Base-by-base conservation (phyloP, 2,329 filamentous ascomycete species). In the Ophiostoma quercus region DNA sequence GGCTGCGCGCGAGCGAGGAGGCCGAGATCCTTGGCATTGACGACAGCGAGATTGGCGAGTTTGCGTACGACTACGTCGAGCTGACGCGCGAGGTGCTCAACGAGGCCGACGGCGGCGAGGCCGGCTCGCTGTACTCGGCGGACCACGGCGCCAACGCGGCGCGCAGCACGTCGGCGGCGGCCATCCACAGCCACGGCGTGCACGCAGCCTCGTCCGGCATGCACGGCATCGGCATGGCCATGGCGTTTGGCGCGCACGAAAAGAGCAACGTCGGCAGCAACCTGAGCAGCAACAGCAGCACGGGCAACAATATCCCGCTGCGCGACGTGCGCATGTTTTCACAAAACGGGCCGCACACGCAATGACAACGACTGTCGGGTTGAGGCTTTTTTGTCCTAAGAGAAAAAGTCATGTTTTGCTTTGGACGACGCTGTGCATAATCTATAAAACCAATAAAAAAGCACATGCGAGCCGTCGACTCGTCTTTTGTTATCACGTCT, bases 51-150 rank as follows among this genome's bases (percentile, higher is more conserved):
- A 92, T 96, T 76, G 93, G 93, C 78, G 93, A 96, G 81, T 96
- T 95, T 78, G 93, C 92, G n/a, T 96, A 96, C 78, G 93, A 96
- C 79, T 96, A 96, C 75, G 92, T 96, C 74, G 92, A 96, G 83
- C 83, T 95, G 73, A 89, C 74, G 29, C 84, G 91, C 84, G 57
- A 62, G 57, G 57, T 62, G 25, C 57, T 62, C 25, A 62, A 62
- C 47, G 73, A 74, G 67, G 71, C 43, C 43, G 73, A 72, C 70
- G 66, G 66, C 67, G 25, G 39, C n/a, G 72, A 73, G 34, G 74
- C 71, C 72, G 73, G 67, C 14, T 72, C 69, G 22, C 29, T 73
- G 34, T 84, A 81, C 68, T 75, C 75, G n/a, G 71, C 63, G 19
- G 73, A 75, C 19, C 43, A n/a, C 43, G 16, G 16, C 39, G 12